These are phyloP conservation scores for Letharia columbiana DNA, from an alignment of 495 filamentous ascomycete species.

Conservation along the genomic window DNA sequence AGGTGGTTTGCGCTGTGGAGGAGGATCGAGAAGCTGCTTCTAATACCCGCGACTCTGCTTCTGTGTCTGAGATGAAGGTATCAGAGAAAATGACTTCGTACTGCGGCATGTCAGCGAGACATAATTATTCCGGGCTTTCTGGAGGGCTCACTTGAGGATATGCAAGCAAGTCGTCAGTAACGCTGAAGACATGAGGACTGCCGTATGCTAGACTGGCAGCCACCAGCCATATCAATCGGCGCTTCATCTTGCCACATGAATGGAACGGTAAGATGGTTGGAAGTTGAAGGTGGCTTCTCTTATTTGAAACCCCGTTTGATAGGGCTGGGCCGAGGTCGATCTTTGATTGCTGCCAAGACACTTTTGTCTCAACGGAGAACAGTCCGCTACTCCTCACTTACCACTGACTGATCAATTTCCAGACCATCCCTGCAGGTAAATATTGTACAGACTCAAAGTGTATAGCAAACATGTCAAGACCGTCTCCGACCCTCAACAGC, in stretches of 20 bases:
- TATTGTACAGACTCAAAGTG: too few relatives aligned
- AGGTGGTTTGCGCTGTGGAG: conserved; percentile 32
- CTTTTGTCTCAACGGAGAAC: too few relatives aligned
- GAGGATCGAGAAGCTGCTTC: conserved; percentile 22
- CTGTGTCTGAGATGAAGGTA: conserved; percentile 59
- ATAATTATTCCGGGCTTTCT: background rate
- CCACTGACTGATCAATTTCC: too few relatives aligned
- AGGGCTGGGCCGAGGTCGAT: conserved; percentile 11
- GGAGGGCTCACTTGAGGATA: conserved; percentile 65
- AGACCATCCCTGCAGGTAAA: too few relatives aligned
- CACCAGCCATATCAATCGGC: conserved; percentile 27
- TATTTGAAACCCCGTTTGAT: conserved; percentile 10
- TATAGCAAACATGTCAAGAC: background rate
- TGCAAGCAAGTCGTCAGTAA: conserved; percentile 85
- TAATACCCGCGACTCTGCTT: conserved; percentile 52
- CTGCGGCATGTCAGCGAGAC: conserved; percentile 33
- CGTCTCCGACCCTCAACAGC: background rate
- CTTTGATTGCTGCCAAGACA: background rate
- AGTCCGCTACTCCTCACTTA: too few relatives aligned
- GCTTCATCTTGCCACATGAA: conserved; percentile 21
- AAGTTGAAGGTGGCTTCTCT: conserved; percentile 19
- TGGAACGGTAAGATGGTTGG: background rate
- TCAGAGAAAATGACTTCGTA: conserved; percentile 77
- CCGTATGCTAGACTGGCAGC: conserved; percentile 38
- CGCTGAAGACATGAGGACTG: conserved; percentile 57